Base-by-base conservation (phyloP, 2,329 filamentous ascomycete species). In the Aspergillus uvarum region DNA sequence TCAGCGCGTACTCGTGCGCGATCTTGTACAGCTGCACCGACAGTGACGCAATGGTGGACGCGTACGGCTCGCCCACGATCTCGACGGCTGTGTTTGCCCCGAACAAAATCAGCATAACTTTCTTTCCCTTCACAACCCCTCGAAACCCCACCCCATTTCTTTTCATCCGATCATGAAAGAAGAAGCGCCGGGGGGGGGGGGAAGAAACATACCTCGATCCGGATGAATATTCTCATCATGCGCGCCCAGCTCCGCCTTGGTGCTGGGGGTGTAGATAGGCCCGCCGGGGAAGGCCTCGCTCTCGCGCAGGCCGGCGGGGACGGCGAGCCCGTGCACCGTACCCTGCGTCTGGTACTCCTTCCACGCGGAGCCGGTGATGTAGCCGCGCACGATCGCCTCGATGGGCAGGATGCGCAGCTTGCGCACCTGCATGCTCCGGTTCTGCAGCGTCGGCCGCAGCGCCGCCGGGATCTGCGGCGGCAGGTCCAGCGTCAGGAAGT, bases 141-240 rank as follows among this genome's bases (percentile, higher is more conserved):
- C 16, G 35, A 2, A 51, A 47, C 12, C 47, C n/a, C 19, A 35
- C 32, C 32, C 32, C 32, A 14, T 35, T 14, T 5, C 8, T 48
- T 12, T n/a, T 53, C 35, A 14, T 24, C 19, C 31, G 11, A 31
- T 10, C 22, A 24, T 5, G n/a, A 1, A 48, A 19, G 4, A 22
- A 35, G 19, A n/a, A n/a, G n/a, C n/a, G n/a, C n/a, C n/a, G 21
- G 11, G 22, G 31, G n/a, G 14, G 16, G 35, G 16, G 24, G 52
- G 19, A 51, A 21, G 35, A 67, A 65, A 68, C 63, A 73, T 80
- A 67, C 87, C 87, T 69, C 86, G 78, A 56, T 87, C 87, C 0
- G 88, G 89, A 59, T 86, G 85, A 67, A 96, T 96, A 78, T 96
- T 96, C 78, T 94, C 89, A 74, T 96, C 88, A 73, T 95, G 88